phyloP scores from a whole-genome alignment of 2,329 filamentous ascomycete species.

The Botrytis paeoniae region DNA sequence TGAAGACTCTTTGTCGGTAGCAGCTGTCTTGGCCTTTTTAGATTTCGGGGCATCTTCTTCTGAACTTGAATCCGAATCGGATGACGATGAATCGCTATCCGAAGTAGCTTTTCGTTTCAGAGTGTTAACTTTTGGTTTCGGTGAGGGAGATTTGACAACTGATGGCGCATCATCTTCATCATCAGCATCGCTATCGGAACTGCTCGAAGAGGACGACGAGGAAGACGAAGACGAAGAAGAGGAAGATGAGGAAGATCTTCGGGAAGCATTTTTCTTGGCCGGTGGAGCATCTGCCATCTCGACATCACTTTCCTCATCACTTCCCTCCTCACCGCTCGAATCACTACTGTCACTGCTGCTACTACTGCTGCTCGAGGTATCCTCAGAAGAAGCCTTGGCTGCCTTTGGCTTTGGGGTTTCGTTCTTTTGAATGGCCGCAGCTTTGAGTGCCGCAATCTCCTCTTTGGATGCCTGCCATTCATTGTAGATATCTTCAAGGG shows the following conservation, averaged over 20 bases:
- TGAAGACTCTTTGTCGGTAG: conserved; percentile 14
- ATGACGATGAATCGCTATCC: conserved; percentile 24
- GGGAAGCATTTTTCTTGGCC: conserved; percentile 34
- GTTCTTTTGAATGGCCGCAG: conserved; percentile 13
- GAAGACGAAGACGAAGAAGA: conserved; percentile 38
- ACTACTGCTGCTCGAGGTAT: conserved; percentile 30
- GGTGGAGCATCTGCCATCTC: conserved; percentile 38
- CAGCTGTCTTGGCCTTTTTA: conserved; percentile 21
- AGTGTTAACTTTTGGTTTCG: conserved; percentile 41
- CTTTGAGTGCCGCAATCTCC: conserved; percentile 18
- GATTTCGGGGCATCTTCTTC: conserved; percentile 24
- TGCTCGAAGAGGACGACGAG: conserved; percentile 40
- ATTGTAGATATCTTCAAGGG: conserved; percentile 39
- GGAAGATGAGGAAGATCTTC: conserved; percentile 39
- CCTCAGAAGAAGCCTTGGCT: conserved; percentile 26
- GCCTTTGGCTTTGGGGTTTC: conserved; percentile 27
- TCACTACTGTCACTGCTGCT: conserved; percentile 39
- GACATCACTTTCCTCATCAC: conserved; percentile 39
- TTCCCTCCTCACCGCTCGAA: conserved; percentile 33
- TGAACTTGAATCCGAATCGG: conserved; percentile 38
- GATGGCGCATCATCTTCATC: conserved; percentile 44
- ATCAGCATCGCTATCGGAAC: conserved; percentile 50
- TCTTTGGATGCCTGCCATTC: conserved; percentile 41
- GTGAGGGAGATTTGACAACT: conserved; percentile 29
- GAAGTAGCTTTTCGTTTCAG: conserved; percentile 55